Conservation (phyloP, 768 basidiomycete genomes). For the Leccinum barrowsii region DNA sequence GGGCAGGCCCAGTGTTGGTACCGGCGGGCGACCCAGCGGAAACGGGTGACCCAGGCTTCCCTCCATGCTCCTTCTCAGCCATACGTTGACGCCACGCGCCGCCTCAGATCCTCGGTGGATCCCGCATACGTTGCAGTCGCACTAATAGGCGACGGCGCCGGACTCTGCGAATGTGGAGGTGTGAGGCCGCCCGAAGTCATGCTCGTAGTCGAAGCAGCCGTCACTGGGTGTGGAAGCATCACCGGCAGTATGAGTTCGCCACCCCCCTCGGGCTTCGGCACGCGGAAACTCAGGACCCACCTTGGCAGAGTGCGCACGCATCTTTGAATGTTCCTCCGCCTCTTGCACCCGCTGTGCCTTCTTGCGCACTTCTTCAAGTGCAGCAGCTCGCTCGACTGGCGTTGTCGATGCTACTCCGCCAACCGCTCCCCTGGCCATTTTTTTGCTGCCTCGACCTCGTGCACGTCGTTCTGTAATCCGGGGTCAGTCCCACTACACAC, state of each 20-base stretch:
- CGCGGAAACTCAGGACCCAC: slow-evolving; percentile 20
- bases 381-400: slow-evolving; percentile 43
- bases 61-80: neutral
- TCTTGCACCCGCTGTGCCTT: slow-evolving; percentile 70
- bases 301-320: slow-evolving; percentile 31
- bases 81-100: slow-evolving; percentile 59
- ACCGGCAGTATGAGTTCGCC: slow-evolving; percentile 11
- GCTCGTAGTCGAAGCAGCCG: neutral
- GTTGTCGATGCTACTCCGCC: slow-evolving; percentile 43
- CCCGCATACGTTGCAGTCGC: neutral
- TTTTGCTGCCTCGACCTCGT: too few relatives aligned
- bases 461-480: too few relatives aligned
- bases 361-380: slow-evolving; percentile 51
- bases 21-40: neutral
- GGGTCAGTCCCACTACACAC: too few relatives aligned
- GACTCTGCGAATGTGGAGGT: slow-evolving; percentile 55
- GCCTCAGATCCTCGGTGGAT: slow-evolving; percentile 4
- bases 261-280: slow-evolving; percentile 11
- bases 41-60: slow-evolving; percentile 9
- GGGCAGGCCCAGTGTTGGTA: too few relatives aligned
- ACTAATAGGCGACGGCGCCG: slow-evolving; percentile 33
- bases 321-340: slow-evolving; percentile 46
- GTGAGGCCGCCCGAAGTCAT: slow-evolving; percentile 4
- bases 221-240: slow-evolving; percentile 5
- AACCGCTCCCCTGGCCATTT: too few relatives aligned